Conservation (phyloP, 345 rosid genomes). For the Trapa bicornis region DNA sequence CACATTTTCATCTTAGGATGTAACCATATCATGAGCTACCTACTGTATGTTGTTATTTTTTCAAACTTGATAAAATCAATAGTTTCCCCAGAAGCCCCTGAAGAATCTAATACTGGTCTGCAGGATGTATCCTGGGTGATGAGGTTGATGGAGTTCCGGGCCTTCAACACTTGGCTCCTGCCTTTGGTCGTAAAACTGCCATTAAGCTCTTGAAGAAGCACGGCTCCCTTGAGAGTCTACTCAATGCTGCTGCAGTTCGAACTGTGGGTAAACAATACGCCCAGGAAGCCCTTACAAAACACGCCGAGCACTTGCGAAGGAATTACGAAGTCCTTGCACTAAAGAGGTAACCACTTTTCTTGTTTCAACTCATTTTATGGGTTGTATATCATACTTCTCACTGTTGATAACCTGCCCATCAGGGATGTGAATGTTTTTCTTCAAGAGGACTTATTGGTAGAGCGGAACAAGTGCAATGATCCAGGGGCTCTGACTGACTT, state of each 20-base stretch:
- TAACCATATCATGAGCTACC: neutral
- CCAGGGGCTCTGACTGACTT: slow-evolving; percentile 37
- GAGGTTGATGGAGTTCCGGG: slow-evolving; percentile 89
- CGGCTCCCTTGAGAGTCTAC: slow-evolving; percentile 73
- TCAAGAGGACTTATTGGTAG: slow-evolving; percentile 64
- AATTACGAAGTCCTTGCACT: slow-evolving; percentile 79
- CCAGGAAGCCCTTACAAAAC: slow-evolving; percentile 74
- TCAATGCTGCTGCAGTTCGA: slow-evolving; percentile 71
- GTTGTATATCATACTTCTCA: slow-evolving; percentile 4
- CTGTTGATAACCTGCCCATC: slow-evolving; percentile 2
- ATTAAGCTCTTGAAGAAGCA: slow-evolving; percentile 70
- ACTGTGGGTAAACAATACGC: slow-evolving; percentile 72
- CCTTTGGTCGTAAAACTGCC: slow-evolving; percentile 81
- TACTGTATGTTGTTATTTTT: neutral
- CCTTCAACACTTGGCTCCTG: slow-evolving; percentile 68
- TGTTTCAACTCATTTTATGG: neutral
- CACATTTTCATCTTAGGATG: neutral
- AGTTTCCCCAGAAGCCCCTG: neutral
- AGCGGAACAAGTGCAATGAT: slow-evolving; percentile 54
- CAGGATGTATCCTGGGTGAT: slow-evolving; percentile 87
- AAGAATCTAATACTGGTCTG: neutral
- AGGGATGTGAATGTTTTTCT: slow-evolving; percentile 70
- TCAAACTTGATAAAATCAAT: neutral
- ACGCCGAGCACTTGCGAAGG: slow-evolving; percentile 73
- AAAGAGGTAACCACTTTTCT: slow-evolving; percentile 34